Evolutionary conservation across 2,329 filamentous ascomycete species (phyloP), one percentile per base, ranked within the genome.

Genomic region (Monilinia aucupariae): DNA sequence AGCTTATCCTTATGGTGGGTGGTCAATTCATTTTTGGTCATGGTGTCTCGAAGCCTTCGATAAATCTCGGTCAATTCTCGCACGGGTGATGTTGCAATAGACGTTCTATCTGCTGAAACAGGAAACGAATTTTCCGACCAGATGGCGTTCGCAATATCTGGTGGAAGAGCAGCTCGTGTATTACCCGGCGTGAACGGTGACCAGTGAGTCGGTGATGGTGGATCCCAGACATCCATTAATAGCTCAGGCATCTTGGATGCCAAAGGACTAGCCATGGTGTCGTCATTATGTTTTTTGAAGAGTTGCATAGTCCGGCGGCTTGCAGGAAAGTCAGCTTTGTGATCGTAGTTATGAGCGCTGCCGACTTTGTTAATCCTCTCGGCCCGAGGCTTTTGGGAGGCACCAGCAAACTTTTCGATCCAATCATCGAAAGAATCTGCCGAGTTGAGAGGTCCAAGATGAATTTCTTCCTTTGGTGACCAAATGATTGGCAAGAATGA

Each of bases 401-500:
- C 34, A 27, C 64, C 65, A 43, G 66, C 52, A 39, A 65, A 22
- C 45, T 43, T 48, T 37, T 66, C 54, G 25, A 74, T 34, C 69
- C 71, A 74, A 3, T 70, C 79, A 4, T 85, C 81, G 72, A 96
- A 93, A 0, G 80, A 74, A 22, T 75, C 75, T 39, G 80, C 73
- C 6, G 85, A 77, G 59, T 85, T 81, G 45, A 97, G 77, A n/a
- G 85, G 81, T 4, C 90, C 88, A 0, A 91, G 87, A 66, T 92
- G 91, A 1, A 86, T 85, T 72, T 96, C 90, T 69, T 96, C 90
- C 71, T 96, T 88, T 32, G 90, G 90, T 74, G 92, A 96, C 94
- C 94, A 99, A 45, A 96, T 87, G 66, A 99, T 91, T 0, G 96
- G 96, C 45, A 99, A 75, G 77, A 99, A 99, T 0, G 91, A 85